Evolutionary conservation across 371 early-diverging fungal species (phyloP), one percentile per base, ranked within the genome.

Genomic region (Circinella umbellata): DNA sequence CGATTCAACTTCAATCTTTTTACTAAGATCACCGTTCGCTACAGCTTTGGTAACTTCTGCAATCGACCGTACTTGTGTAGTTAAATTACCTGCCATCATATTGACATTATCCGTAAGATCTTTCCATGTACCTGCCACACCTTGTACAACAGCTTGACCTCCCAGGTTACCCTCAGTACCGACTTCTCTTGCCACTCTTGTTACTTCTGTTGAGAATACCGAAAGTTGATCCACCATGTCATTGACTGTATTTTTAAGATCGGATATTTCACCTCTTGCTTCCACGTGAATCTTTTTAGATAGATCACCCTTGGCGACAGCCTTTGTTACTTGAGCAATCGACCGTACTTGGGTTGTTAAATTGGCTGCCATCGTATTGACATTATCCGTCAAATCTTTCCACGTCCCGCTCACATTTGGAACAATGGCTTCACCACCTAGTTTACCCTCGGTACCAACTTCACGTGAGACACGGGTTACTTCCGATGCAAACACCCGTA

Each of bases 171-270:
- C 90, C 10, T 91, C 90, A 0, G 90, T 88, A 1, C 90, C 90
- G 71, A 89, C 61, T 72, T 80, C 87, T 53, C 73, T 75, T 0
- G 90, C 81, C 0, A 90, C 90, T 47, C 90, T 77, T 0, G 87
- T 82, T 15, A 88, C 89, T 73, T 88, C 89, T 3, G 85, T 69
- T 4, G 87, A 82, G 71, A 88, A 88, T 0, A 82, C 74, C 49
- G 73, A 68, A 0, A 88, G 73, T 53, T 89, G 90, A 66, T 88
- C 87, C 64, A 91, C 76, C 91, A 92, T 92, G 66, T 89, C 82
- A 72, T 92, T 91, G 64, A 92, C 91, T 64, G 87, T 90, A 59
- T 88, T 86, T 71, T 92, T 91, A 36, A 92, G 84, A 35, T 77
- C 76, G 37, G 86, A 82, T 80, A 91, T 91, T 76, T 92, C 91